Evolutionary conservation across 2,329 filamentous ascomycete species (phyloP), one percentile per base, ranked within the genome.

Genomic region (Penicillium sp.): DNA sequence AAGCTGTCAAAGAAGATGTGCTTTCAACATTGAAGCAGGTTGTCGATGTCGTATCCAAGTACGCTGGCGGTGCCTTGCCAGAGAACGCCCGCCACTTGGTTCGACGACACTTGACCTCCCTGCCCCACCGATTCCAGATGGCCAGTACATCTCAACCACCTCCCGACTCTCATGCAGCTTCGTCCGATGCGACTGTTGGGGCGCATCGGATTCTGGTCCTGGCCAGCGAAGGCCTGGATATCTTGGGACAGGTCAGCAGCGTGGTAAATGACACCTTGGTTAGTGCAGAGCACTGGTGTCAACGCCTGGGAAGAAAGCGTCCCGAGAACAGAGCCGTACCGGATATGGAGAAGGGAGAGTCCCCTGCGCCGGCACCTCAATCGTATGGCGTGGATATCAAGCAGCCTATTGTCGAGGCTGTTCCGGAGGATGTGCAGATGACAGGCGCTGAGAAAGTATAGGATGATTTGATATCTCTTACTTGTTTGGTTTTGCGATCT

Each of bases 211-310:
- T 94, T 46, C 73, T 97, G 10, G 82, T 93, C 1, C 81, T 97
- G 42, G 91, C 91, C 6, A 86, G 86, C 60, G 91, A 97, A 65
- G 89, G 90, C 0, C 75, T 97, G 11, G 89, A 96, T 58, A 95
- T 97, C 85, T 89, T 97, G 77, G 80, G 82, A 1, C 89, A 96
- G 66, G 89, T 98, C 40, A 93, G 84, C 32, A 82, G 84, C 4
- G 87, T 96, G 1, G 78, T 97, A 7, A 87, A 94, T 57, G 86
- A 89, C 43, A 97, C 93, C 0, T 86, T 97, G 43, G 80, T 87
- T 45, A 93, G 87, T 59, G 93, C 93, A 0, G 91, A 97, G 68
- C 82, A 85, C 58, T 97, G 93, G 93, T 87, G 91, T 55, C 86
- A 90, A 49, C 77, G 84, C 16, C 74, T 95, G 48, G 87, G 86